phyloP scores from a whole-genome alignment of 805 yeast genomes.

The Saccharomycopsis malanga region DNA sequence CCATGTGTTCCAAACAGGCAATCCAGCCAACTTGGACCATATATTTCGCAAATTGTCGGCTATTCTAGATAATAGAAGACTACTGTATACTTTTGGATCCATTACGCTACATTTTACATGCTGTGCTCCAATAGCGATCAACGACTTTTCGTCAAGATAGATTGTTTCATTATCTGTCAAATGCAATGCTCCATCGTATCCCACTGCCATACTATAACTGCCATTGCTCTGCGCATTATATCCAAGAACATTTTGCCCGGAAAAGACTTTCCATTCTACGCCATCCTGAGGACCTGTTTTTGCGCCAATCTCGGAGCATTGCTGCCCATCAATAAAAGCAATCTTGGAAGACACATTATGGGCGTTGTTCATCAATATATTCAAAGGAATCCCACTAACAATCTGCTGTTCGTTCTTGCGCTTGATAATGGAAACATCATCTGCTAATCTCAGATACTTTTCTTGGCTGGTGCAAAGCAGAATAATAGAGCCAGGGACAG shows the following conservation, averaged over 20 bases:
- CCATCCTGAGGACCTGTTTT: too few species aligned
- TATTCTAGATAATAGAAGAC: neutral
- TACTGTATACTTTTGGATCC: neutral
- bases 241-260: neutral
- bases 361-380: too few species aligned
- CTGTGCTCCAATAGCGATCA: neutral
- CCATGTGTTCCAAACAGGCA: neutral
- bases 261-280: neutral
- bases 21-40: neutral
- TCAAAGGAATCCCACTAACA: too few species aligned
- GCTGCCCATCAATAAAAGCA: too few species aligned
- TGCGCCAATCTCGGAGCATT: too few species aligned
- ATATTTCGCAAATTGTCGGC: neutral
- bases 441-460: too few species aligned
- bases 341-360: too few species aligned
- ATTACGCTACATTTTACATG: too few species aligned
- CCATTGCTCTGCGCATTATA: neutral
- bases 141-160: neutral
- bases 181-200: neutral
- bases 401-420: too few species aligned
- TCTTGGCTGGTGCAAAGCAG: too few species aligned
- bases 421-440: too few species aligned
- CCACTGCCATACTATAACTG: neutral
- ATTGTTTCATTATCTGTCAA: neutral
- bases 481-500: slow-evolving; percentile 3